Conservation (phyloP, 2,329 filamentous ascomycete species). For the Pseudonectria buxi region DNA sequence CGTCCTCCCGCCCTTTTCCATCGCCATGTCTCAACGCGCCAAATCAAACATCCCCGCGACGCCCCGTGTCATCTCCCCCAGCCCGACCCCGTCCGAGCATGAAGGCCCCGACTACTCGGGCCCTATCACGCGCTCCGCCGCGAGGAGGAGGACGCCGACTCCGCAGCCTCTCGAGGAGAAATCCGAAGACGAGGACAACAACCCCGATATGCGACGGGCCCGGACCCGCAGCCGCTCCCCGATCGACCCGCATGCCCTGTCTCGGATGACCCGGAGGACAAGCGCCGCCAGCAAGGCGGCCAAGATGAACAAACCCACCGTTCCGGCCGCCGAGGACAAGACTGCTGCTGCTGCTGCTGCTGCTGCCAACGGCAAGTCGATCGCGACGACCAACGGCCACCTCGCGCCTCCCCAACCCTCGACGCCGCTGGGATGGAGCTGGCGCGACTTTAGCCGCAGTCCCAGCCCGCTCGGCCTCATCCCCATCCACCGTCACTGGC, state of each 20-base stretch:
- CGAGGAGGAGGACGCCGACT: conserved; percentile 48
- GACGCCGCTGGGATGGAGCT: conserved; percentile 60
- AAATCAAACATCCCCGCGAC: conserved; percentile 61
- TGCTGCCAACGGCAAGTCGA: conserved; percentile 28
- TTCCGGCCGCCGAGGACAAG: conserved; percentile 14
- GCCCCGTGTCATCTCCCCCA: conserved; percentile 84
- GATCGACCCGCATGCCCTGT: conserved; percentile 44
- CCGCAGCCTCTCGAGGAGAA: conserved; percentile 56
- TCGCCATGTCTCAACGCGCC: conserved; percentile 45
- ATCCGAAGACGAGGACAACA: conserved; percentile 40
- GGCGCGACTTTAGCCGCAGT: conserved; percentile 83
- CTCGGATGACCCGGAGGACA: conserved; percentile 46
- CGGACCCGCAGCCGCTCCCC: conserved; percentile 68
- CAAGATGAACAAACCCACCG: conserved; percentile 21
- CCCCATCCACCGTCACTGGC: conserved; percentile 88
- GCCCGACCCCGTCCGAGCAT: conserved; percentile 52
- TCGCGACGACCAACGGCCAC: conserved; percentile 50
- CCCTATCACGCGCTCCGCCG: conserved; percentile 70
- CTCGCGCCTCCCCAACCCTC: conserved; percentile 60
- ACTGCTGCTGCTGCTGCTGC: conserved; percentile 20
- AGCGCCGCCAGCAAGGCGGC: conserved; percentile 25
- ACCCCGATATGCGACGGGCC: conserved; percentile 51
- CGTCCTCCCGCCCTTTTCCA: conserved; percentile 53
- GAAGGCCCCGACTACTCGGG: conserved; percentile 49
- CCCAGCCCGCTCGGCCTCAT: conserved; percentile 91